These are phyloP conservation scores for Colletotrichum viniferum DNA, from an alignment of 2,329 filamentous ascomycete species.

Conservation along the genomic window DNA sequence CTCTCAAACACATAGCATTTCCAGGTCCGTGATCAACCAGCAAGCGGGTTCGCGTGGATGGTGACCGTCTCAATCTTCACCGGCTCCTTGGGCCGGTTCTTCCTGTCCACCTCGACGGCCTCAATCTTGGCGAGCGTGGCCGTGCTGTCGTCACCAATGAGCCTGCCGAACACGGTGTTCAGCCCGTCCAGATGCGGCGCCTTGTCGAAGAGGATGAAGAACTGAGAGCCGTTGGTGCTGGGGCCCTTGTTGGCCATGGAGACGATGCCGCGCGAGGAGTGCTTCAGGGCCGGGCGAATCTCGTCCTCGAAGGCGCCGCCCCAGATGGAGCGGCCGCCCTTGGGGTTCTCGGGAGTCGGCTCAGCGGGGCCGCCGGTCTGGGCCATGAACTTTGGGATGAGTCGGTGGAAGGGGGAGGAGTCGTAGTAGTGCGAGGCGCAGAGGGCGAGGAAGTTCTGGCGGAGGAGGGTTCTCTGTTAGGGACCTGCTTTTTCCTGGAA, in stretches of 20 bases:
- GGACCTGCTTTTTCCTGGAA: not conserved
- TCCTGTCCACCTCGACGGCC: slow-evolving; percentile 75
- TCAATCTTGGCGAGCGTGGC: slow-evolving; percentile 75
- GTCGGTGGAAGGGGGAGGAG: slow-evolving; percentile 76
- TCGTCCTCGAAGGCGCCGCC: slow-evolving; percentile 79
- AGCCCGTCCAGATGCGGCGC: slow-evolving; percentile 82
- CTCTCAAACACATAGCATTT: not conserved
- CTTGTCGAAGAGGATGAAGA: slow-evolving; percentile 80
- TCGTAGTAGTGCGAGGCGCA: slow-evolving; percentile 82
- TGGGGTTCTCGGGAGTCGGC: slow-evolving; percentile 62
- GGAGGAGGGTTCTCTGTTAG: slow-evolving; percentile 12
- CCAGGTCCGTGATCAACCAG: slow-evolving; percentile 47
- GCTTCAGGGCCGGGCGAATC: slow-evolving; percentile 72
- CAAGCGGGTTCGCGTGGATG: slow-evolving; percentile 81
- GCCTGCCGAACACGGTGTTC: slow-evolving; percentile 83
- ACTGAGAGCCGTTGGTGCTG: slow-evolving; percentile 77
- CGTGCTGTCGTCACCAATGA: slow-evolving; percentile 68
- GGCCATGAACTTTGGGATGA: slow-evolving; percentile 82
- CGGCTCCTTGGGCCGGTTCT: slow-evolving; percentile 72
- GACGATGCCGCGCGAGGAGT: slow-evolving; percentile 71
- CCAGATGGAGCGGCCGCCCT: slow-evolving; percentile 76
- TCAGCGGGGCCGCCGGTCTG: slow-evolving; percentile 72
- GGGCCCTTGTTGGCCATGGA: slow-evolving; percentile 83
- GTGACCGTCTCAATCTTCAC: slow-evolving; percentile 72
- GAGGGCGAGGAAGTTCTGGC: slow-evolving; percentile 84